phyloP scores from a whole-genome alignment of 257 asterid species.

The Przewalskia tangutica region DNA sequence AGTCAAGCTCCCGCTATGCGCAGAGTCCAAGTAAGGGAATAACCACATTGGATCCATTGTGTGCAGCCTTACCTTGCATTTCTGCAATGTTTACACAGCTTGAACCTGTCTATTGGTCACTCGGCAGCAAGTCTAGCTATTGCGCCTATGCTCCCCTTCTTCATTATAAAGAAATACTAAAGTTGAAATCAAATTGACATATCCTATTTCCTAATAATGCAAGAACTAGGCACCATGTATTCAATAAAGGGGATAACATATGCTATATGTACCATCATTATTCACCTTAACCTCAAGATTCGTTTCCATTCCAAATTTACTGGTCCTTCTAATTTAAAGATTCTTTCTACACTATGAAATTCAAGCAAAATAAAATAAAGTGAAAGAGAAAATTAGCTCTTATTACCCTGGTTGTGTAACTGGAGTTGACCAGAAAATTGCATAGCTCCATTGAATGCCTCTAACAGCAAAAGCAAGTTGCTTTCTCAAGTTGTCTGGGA shows the following conservation, averaged over 20 bases:
- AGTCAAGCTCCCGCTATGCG: background rate
- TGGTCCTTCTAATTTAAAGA: background rate
- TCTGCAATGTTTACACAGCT: background rate
- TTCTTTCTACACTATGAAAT: background rate
- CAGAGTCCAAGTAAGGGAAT: background rate
- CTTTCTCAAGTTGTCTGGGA: slow-evolving; percentile 37
- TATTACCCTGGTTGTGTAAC: slow-evolving; percentile 54
- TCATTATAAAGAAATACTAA: background rate
- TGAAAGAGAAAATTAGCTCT: background rate
- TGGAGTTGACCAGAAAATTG: slow-evolving; percentile 74
- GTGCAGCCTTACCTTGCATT: background rate
- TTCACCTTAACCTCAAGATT: background rate
- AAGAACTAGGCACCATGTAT: background rate
- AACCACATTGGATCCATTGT: background rate
- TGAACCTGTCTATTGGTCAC: background rate
- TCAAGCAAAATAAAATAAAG: background rate
- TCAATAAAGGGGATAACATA: background rate
- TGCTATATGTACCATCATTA: background rate
- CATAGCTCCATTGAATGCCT: slow-evolving; percentile 91
- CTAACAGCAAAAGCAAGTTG: slow-evolving; percentile 70
- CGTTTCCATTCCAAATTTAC: background rate
- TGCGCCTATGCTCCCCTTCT: background rate
- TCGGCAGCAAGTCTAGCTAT: background rate
- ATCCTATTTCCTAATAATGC: background rate
- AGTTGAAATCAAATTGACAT: background rate